Conservation (phyloP, 352 stramenopile species). For the Pythium coloratum region DNA sequence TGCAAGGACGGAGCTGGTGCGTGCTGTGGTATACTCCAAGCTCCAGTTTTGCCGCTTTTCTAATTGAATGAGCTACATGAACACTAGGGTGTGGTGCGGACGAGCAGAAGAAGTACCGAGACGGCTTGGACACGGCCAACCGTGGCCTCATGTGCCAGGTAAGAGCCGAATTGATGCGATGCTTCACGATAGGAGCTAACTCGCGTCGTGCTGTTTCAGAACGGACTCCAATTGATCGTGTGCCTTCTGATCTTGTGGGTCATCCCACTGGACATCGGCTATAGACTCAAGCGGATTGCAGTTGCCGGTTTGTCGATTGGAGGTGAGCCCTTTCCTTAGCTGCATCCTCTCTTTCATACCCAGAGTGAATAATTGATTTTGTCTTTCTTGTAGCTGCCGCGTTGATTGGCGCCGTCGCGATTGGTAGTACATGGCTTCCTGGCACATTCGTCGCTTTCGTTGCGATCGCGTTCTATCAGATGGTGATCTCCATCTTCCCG, state of each 20-base stretch:
- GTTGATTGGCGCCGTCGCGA: conserved; percentile 49
- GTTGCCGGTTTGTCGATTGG: conserved; percentile 48
- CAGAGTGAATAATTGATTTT: neutral
- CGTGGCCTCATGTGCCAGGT: conserved; percentile 56
- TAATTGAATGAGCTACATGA: neutral
- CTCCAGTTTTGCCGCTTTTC: neutral
- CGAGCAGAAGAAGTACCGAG: conserved; percentile 41
- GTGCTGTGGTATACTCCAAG: neutral
- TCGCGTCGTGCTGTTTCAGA: conserved; percentile 33
- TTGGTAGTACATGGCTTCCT: conserved; percentile 45
- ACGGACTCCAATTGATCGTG: conserved; percentile 54
- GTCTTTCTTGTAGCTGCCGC: conserved; percentile 37
- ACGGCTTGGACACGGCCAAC: conserved; percentile 62
- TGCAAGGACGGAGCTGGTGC: conserved; percentile 46
- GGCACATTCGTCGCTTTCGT: conserved; percentile 61
- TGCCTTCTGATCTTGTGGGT: conserved; percentile 56
- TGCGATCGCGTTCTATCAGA: conserved; percentile 58
- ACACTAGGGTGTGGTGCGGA: conserved; percentile 37
- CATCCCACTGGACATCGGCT: conserved; percentile 47
- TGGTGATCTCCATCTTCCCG: conserved; percentile 64
- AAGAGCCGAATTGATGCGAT: neutral
- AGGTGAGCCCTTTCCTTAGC: conserved; percentile 29
- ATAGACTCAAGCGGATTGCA: conserved; percentile 49
- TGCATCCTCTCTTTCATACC: neutral
- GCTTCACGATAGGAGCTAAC: neutral